A percentile compares a stretch with the other conserved stretches of the same genome.
Conservation (phyloP, 2,329 filamentous ascomycete genomes). For the Fusarium torreyae region DNA sequence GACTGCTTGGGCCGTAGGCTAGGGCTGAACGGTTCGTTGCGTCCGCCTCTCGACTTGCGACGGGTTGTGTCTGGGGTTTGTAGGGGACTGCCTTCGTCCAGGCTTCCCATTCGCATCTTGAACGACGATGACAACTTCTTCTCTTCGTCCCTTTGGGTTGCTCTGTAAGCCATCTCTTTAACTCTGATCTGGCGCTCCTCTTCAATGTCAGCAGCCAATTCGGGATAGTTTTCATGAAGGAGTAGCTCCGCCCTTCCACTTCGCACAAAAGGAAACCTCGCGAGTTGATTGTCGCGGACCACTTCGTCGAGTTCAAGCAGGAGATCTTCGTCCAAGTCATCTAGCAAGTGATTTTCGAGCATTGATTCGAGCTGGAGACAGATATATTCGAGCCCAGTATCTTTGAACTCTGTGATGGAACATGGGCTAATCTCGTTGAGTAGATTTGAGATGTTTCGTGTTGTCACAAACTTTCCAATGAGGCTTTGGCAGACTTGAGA, state of each 20-base stretch:
- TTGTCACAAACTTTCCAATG: constrained; percentile 87
- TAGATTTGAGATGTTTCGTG: constrained; percentile 86
- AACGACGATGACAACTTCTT: constrained; percentile 72
- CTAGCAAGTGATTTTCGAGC: constrained; percentile 89
- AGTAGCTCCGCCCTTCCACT: constrained; percentile 79
- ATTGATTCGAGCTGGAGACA: constrained; percentile 92
- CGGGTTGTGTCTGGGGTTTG: constrained; percentile 62
- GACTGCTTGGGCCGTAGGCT: constrained; percentile 78
- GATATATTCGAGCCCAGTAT: constrained; percentile 89
- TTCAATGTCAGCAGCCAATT: constrained; percentile 75
- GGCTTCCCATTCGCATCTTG: constrained; percentile 71
- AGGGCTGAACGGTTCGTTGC: constrained; percentile 75
- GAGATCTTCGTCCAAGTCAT: constrained; percentile 88
- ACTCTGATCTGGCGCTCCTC: constrained; percentile 79
- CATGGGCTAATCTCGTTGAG: constrained; percentile 90
- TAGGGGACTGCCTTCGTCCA: constrained; percentile 71
- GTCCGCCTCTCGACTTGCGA: constrained; percentile 62
- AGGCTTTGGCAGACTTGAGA: constrained; percentile 90
- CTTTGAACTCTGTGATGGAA: constrained; percentile 87
- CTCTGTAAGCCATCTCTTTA: constrained; percentile 81
- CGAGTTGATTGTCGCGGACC: constrained; percentile 86
- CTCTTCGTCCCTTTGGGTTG: constrained; percentile 75
- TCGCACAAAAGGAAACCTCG: constrained; percentile 81
- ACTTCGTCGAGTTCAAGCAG: constrained; percentile 83
- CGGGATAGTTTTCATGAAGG: constrained; percentile 75